A percentile compares a stretch with the other conserved stretches of the same genome.
phyloP scores from a whole-genome alignment of 805 yeast genomes.

The Schwanniomyces yamadae region DNA sequence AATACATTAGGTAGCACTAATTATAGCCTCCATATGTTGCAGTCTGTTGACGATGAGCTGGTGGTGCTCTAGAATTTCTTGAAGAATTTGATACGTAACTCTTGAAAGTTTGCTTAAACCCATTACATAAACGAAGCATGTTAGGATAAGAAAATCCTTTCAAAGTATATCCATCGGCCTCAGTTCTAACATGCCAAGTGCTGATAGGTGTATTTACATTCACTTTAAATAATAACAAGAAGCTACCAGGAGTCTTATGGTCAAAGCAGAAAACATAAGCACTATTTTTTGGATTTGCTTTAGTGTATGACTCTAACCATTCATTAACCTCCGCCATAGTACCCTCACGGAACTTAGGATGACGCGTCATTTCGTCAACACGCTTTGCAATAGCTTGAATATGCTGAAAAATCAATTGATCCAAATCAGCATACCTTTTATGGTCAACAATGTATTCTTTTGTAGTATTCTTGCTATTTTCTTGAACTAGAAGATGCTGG shows the following conservation, averaged over 20 bases:
- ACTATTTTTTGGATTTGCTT: constrained; percentile 86
- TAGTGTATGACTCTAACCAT: constrained; percentile 85
- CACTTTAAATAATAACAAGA: constrained; percentile 80
- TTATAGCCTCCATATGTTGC: constrained; percentile 24
- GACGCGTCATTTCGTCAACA: constrained; percentile 78
- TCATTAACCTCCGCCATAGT: constrained; percentile 75
- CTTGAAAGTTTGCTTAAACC: constrained; percentile 74
- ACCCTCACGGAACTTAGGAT: constrained; percentile 87
- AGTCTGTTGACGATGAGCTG: constrained; percentile 14
- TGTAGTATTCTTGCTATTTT: constrained; percentile 59
- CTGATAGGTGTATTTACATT: constrained; percentile 64
- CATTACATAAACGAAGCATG: constrained; percentile 85
- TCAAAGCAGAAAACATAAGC: constrained; percentile 90
- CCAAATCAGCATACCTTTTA: constrained; percentile 78
- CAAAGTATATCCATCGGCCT: constrained; percentile 81
- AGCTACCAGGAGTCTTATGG: constrained; percentile 92
- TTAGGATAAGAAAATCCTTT: constrained; percentile 84
- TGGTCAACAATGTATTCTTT: constrained; percentile 62
- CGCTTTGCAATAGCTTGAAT: constrained; percentile 79
- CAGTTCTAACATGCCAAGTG: constrained; percentile 90
- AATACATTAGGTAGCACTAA: constrained; percentile 10
- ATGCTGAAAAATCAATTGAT: constrained; percentile 86
- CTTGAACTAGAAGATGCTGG: constrained; percentile 88
- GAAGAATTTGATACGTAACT: constrained; percentile 24
- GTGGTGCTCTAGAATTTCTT: constrained; percentile 16